Percentiles rank a stretch among this genome's conserved stretches.
Conservation (phyloP, 2,329 filamentous ascomycete species). For the Venturia pyrina region DNA sequence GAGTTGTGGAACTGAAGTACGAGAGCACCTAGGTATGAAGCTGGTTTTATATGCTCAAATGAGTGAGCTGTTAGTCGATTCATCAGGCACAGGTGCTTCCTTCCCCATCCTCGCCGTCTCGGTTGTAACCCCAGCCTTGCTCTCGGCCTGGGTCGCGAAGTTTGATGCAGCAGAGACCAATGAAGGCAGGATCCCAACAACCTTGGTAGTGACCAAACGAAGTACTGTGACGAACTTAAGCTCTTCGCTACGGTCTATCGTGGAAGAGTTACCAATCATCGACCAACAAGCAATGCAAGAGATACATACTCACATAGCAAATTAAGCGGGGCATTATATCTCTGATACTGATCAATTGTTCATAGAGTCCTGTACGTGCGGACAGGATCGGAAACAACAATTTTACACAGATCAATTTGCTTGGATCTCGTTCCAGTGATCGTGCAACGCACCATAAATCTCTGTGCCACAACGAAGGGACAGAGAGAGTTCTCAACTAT, state of each 20-base stretch:
- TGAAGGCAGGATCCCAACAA: neutral
- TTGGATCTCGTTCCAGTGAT: neutral
- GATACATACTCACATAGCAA: neutral
- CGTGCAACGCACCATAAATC: neutral
- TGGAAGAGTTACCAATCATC: neutral
- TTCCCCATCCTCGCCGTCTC: neutral
- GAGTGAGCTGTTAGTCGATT: neutral
- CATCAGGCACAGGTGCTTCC: neutral
- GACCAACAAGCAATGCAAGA: neutral
- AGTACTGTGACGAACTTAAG: neutral
- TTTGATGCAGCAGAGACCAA: neutral
- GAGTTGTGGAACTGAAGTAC: too few relatives aligned
- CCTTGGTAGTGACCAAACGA: neutral
- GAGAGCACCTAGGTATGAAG: neutral
- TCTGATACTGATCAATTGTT: neutral
- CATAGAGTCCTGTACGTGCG: neutral
- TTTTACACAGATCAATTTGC: neutral
- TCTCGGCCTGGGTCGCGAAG: neutral
- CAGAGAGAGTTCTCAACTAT: neutral
- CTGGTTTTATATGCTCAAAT: neutral
- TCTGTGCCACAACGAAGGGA: neutral
- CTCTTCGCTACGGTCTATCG: neutral
- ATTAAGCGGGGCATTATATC: neutral
- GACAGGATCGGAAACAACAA: neutral
- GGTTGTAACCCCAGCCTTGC: neutral